Evolutionary conservation across 2,329 filamentous ascomycete species (phyloP).

Genomic region (Neocatenulostroma microsporum): DNA sequence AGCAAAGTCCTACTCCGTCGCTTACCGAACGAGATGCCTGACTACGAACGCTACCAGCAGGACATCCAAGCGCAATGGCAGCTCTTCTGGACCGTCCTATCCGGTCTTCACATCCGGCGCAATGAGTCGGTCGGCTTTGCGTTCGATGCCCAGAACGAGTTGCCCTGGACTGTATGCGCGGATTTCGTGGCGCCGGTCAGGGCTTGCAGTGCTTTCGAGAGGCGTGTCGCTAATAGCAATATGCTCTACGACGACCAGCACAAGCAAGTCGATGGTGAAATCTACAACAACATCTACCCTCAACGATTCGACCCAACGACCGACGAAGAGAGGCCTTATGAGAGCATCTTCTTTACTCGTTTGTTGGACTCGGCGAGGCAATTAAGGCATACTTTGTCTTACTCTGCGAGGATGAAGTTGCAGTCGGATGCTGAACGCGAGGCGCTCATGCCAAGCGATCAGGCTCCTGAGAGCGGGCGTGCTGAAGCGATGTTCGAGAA

Average conservation of each 20-base stretch:
- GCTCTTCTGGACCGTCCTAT: constrained; percentile 75
- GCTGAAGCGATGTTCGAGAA: constrained; percentile 72
- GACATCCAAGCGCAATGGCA: constrained; percentile 81
- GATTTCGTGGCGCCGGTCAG: constrained; percentile 74
- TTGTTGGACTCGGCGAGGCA: constrained; percentile 18
- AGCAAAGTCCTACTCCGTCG: constrained; percentile 60
- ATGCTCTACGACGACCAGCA: constrained; percentile 9
- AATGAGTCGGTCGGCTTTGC: constrained; percentile 73
- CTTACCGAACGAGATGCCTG: constrained; percentile 55
- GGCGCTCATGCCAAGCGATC: constrained; percentile 1
- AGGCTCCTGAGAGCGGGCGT: constrained; percentile 50
- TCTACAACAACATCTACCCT: constrained; percentile 6
- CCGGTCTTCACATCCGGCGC: constrained; percentile 78
- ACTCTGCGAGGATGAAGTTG: constrained; percentile 15
- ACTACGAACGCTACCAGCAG: constrained; percentile 66
- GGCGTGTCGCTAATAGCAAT: constrained; percentile 58
- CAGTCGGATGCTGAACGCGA: constrained; percentile 40
- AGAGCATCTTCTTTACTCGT: constrained; percentile 3
- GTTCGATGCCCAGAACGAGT: constrained; percentile 60
- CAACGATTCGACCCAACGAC: background rate
- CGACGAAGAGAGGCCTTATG: background rate
- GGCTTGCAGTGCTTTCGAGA: constrained; percentile 69
- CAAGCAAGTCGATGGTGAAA: background rate
- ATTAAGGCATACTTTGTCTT: constrained; percentile 17
- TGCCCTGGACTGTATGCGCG: constrained; percentile 77